A percentile compares a stretch with the other conserved stretches of the same genome.
Conservation (phyloP, 345 rosid species). For the Hirschfeldia incana region DNA sequence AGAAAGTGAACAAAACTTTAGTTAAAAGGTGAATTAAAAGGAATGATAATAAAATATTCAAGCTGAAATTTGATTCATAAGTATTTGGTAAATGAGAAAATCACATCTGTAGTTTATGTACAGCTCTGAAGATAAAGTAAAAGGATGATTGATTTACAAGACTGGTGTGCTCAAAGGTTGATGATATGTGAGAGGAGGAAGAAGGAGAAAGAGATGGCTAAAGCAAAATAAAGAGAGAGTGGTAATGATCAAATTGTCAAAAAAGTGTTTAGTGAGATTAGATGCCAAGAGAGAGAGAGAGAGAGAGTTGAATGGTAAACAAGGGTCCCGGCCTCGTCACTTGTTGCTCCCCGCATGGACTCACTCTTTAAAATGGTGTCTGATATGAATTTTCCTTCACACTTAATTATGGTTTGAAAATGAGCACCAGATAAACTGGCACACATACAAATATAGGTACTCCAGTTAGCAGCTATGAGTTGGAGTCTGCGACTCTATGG, state of each 20-base stretch:
- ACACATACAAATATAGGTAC: neutral
- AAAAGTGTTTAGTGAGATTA: conserved; percentile 27
- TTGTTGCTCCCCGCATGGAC: conserved; percentile 41
- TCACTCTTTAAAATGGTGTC: conserved; percentile 31
- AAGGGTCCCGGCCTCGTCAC: conserved; percentile 50
- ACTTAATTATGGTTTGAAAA: neutral
- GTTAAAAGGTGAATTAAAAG: neutral
- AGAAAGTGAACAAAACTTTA: conserved; percentile 27
- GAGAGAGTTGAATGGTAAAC: conserved; percentile 26
- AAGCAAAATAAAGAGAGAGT: conserved; percentile 16
- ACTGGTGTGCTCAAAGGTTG: conserved; percentile 39
- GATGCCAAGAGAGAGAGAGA: conserved; percentile 31
- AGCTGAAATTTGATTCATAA: neutral
- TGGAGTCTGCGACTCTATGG: conserved; percentile 1
- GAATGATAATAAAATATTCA: conserved; percentile 25
- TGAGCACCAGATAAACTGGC: neutral
- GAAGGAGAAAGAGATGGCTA: conserved; percentile 10
- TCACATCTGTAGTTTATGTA: conserved; percentile 9
- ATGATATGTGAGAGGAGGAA: conserved; percentile 22
- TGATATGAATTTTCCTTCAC: conserved; percentile 1
- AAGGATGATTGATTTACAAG: conserved; percentile 35
- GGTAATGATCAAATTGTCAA: conserved; percentile 35
- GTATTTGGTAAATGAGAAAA: neutral
- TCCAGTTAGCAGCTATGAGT: neutral
- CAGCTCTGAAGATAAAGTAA: conserved; percentile 25